Conservation (phyloP, 768 basidiomycete species). For the Suillus variegatus region DNA sequence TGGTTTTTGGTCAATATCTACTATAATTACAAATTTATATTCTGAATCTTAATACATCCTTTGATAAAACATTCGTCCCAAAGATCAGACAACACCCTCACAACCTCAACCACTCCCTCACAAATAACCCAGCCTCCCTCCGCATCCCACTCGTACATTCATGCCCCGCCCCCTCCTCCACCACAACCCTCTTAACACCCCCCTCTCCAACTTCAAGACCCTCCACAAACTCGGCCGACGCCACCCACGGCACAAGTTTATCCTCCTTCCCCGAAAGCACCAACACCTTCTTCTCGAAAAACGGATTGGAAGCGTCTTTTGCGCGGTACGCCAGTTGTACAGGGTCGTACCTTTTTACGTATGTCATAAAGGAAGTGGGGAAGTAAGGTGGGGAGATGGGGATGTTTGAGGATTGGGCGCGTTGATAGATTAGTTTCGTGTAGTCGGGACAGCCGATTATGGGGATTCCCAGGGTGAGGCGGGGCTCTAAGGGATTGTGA, state of each 20-base stretch:
- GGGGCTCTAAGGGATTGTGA: slow-evolving; percentile 37
- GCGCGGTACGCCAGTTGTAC: slow-evolving; percentile 42
- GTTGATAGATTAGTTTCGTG: slow-evolving; percentile 51
- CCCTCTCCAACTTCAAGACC: slow-evolving; percentile 49
- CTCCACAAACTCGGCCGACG: slow-evolving; percentile 57
- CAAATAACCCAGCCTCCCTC: slow-evolving; percentile 37
- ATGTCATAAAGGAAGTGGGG: slow-evolving; percentile 50
- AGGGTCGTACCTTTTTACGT: slow-evolving; percentile 51
- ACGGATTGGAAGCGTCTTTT: slow-evolving; percentile 50
- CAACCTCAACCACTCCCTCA: slow-evolving; percentile 25
- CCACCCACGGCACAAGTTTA: slow-evolving; percentile 64
- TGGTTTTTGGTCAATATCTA: too few species aligned
- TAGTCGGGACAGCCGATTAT: slow-evolving; percentile 78
- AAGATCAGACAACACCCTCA: not conserved
- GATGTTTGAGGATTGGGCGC: slow-evolving; percentile 50
- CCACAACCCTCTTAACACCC: slow-evolving; percentile 57
- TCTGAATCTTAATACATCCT: not conserved
- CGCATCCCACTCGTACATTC: slow-evolving; percentile 64
- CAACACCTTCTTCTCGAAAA: slow-evolving; percentile 71
- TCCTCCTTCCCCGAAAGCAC: slow-evolving; percentile 71
- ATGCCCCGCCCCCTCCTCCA: slow-evolving; percentile 63
- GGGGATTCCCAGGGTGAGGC: slow-evolving; percentile 46
- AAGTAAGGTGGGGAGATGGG: slow-evolving; percentile 53
- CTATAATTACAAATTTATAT: too few species aligned
- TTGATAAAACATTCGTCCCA: not conserved